Evolutionary conservation across 2,329 filamentous ascomycete species (phyloP).

Genomic region (Trichoderma endophyticum): DNA sequence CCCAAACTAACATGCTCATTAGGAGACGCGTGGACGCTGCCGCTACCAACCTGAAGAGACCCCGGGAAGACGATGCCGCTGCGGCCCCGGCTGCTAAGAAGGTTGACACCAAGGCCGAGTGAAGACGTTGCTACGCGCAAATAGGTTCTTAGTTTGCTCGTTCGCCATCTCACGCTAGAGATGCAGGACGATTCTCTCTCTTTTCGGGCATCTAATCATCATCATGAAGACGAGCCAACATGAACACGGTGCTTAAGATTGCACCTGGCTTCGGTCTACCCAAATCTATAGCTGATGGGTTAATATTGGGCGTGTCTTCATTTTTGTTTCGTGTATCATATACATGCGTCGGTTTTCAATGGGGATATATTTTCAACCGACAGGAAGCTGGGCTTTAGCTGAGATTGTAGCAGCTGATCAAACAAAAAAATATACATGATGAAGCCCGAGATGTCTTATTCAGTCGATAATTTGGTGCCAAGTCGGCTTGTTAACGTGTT

Average conservation of each 20-base stretch:
- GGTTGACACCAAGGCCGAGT: constrained; percentile 51
- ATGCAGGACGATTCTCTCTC: background rate
- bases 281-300: background rate
- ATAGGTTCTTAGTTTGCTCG: background rate
- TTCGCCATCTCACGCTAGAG: background rate
- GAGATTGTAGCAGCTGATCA: background rate
- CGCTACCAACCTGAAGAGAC: constrained; percentile 50
- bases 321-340: constrained; percentile 3
- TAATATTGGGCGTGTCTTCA: background rate
- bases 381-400: background rate
- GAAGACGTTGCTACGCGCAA: constrained; percentile 16
- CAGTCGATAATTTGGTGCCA: background rate
- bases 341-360: background rate
- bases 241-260: background rate
- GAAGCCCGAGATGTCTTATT: background rate
- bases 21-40: constrained; percentile 16
- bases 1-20: background rate
- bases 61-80: constrained; percentile 50
- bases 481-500: background rate
- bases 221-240: background rate
- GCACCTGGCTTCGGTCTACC: background rate
- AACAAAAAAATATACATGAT: background rate
- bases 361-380: background rate
- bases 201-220: background rate
- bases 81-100: constrained; percentile 57